Base-by-base conservation (phyloP, 768 basidiomycete genomes). In the Paxillus rubicundulus region DNA sequence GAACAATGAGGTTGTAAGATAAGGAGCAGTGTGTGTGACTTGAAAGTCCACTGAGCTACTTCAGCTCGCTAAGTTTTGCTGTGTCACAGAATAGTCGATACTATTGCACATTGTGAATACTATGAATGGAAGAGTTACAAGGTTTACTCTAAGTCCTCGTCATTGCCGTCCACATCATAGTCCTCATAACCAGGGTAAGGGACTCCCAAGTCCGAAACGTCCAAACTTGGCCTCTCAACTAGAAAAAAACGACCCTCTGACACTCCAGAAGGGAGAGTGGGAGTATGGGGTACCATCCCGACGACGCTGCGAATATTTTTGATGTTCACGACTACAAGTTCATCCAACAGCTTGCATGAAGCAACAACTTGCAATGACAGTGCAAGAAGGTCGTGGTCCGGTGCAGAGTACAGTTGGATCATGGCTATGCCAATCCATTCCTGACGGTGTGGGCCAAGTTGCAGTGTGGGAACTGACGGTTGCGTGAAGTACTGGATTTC, bases 191-290 rank as follows among this genome's bases (percentile, higher is more conserved):
- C 20, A 42, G 13, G n/a, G 44, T 41, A 42, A 28, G 8, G 24
- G 3, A 50, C 58, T 18, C 48, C 50, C 21, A 56, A 18, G n/a
- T 40, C 14, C 3, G 55, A 37, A 2, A 60, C 20, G 14, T 61
- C 62, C 17, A 63, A 28, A 20, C 63, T 57, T 0, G 61, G 58
- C 33, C 63, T 66, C 44, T 68, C 59, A 10, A 65, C 59, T 10
- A 66, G 47, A 55, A 61, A 65, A 2, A 32, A 32, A 32, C 52
- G 27, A 6, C 51, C 40, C 7, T 59, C 36, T 16, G 52, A 33
- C 16, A 54, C 52, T 4, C 42, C 32, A 10, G 18, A 30, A 33
- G n/a, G n/a, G n/a, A n/a, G n/a, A n/a, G n/a, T n/a, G n/a, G n/a
- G n/a, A n/a, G n/a, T n/a, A n/a, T n/a, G 36, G 28, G 61, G 62